These are phyloP conservation scores for Arabis alpina DNA, from an alignment of 345 rosid species.

Conservation along the genomic window DNA sequence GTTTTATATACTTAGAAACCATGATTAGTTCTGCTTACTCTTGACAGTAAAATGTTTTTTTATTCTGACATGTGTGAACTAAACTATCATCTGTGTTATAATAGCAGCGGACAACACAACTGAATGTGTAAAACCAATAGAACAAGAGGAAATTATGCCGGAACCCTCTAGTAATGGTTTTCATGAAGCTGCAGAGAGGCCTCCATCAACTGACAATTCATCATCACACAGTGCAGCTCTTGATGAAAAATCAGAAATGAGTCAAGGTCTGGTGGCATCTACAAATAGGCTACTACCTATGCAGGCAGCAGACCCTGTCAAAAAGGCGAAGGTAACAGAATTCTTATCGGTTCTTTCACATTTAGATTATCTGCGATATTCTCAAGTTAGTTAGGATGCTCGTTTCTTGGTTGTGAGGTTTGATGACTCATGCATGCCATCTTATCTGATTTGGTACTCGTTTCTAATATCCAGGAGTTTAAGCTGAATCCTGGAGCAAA, in stretches of 20 bases:
- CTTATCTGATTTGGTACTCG: conserved; percentile 7
- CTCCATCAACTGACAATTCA: conserved; percentile 18
- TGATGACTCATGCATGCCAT: conserved; percentile 12
- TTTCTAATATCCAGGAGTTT: conserved; percentile 59
- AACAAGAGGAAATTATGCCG: conserved; percentile 42
- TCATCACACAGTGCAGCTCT: conserved; percentile 42
- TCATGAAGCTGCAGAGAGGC: conserved; percentile 36
- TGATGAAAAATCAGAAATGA: conserved; percentile 43
- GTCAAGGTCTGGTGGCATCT: conserved; percentile 43
- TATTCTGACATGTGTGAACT: neutral
- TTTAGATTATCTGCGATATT: neutral
- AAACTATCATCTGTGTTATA: conserved; percentile 18
- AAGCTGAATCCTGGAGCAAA: conserved; percentile 90
- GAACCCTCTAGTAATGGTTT: conserved; percentile 38
- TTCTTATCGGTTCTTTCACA: neutral
- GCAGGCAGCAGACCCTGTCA: conserved; percentile 43
- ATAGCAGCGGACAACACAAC: conserved; percentile 41
- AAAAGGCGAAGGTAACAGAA: conserved; percentile 58
- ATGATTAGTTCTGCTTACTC: conserved; percentile 14
- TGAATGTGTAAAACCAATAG: conserved; percentile 47
- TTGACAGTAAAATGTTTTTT: neutral
- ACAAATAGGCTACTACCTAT: conserved; percentile 49
- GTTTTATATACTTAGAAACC: neutral
- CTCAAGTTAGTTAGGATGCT: conserved; percentile 15
- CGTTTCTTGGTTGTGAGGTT: conserved; percentile 10